These are phyloP conservation scores for button mushroom (Agaricus bisporus) DNA, from an alignment of 768 basidiomycete species.

Conservation along the genomic window DNA sequence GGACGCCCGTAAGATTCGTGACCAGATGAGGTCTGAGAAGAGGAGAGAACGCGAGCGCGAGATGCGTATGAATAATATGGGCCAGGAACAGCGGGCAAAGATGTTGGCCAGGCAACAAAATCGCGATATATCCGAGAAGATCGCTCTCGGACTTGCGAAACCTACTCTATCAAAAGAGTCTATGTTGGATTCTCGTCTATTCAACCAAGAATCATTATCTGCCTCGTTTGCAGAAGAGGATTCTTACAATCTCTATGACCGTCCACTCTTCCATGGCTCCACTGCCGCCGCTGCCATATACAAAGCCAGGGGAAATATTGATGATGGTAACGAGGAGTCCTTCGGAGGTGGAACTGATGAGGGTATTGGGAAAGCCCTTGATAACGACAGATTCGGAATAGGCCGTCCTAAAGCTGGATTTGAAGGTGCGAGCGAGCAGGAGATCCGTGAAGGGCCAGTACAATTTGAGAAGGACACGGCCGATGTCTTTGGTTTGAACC, in stretches of 20 bases:
- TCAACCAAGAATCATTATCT: slow-evolving; percentile 90
- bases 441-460: slow-evolving; percentile 87
- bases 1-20: slow-evolving; percentile 80
- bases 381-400: slow-evolving; percentile 90
- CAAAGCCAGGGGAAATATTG: slow-evolving; percentile 85
- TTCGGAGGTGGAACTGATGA: slow-evolving; percentile 96
- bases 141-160: slow-evolving; percentile 95
- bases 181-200: slow-evolving; percentile 94
- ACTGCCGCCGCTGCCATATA: slow-evolving; percentile 99
- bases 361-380: slow-evolving; percentile 84
- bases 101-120: slow-evolving; percentile 94
- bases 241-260: slow-evolving; percentile 91
- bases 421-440: slow-evolving; percentile 84
- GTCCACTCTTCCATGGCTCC: slow-evolving; percentile 93
- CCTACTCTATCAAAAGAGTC: slow-evolving; percentile 94
- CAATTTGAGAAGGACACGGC: slow-evolving; percentile 97
- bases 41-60: slow-evolving; percentile 92
- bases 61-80: slow-evolving; percentile 99
- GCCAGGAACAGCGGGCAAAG: slow-evolving; percentile 92
- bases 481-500: slow-evolving; percentile 96
- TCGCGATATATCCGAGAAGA: slow-evolving; percentile 98
- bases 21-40: slow-evolving; percentile 89
- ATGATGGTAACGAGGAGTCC: slow-evolving; percentile 82
- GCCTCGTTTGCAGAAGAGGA: slow-evolving; percentile 87
- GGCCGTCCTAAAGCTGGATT: slow-evolving; percentile 84